Evolutionary conservation across 1,284 basidiomycete genomes (phyloP), one percentile per base, ranked within the genome.

Genomic region (Ceratorhiza oryzae-sativae): DNA sequence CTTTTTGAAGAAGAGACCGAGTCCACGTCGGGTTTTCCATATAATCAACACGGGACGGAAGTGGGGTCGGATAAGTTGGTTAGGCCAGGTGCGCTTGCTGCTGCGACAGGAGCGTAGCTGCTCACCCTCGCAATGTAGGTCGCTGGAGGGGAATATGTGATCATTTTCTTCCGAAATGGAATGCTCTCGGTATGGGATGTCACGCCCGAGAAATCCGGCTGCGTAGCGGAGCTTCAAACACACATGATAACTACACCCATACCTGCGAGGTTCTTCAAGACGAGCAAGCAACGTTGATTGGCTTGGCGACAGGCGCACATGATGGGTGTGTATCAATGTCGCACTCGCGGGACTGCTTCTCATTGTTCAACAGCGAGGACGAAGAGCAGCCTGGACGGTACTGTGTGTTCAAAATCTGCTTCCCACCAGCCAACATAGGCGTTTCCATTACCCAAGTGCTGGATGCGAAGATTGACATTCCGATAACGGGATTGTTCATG

Each of bases 371-470:
- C 10, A 70, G 67, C 9, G 49, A 58, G 41, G 25, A 70, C 2
- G 23, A 8, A 4, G 63, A 15, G 23, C 51, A 58, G 6, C 12
- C 36, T 46, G 67, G 67, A 0, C 39, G 42, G 30, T 70, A 58
- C 25, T 58, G 39, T 3, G 67, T 59, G 20, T 70, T 70, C 53
- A 70, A 48, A 27, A 58, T 70, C 13, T 34, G 45, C 10, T 70
- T 70, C 55, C 67, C 67, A 20, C 67, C 67, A 13, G 25, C 27
- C 8, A 53, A 70, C 15, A 25, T 30, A 4, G 55, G 27, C 9
- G 67, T 70, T 30, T 70, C 67, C 18, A 70, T 70, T 13, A 46
- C 67, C 27, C 67, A 70, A 70, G 53, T 70, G 5, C 67, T 70
- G 18, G 67, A 70, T 20, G 53, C 55, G 13, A 51, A 41, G 20